Evolutionary conservation across 1,284 basidiomycete species (phyloP).

Genomic region (Sporisorium exsertum): DNA sequence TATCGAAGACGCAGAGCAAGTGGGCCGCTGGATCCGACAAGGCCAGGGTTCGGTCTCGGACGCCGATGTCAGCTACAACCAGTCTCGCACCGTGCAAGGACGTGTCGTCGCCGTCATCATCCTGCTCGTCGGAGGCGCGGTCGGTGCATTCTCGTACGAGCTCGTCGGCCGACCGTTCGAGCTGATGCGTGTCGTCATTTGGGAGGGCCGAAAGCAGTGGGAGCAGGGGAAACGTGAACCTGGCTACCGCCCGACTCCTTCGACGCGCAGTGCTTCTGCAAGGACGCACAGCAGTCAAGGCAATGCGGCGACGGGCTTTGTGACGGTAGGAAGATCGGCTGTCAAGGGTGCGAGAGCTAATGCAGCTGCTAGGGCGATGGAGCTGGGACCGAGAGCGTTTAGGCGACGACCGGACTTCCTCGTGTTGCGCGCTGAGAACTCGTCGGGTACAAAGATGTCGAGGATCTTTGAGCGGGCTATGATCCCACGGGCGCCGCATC

Average conservation of each 20-base stretch:
- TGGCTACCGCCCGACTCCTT: conserved; percentile 12
- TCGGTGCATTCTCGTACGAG: conserved; percentile 64
- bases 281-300: neutral
- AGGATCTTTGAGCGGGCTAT: conserved; percentile 29
- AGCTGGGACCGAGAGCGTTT: conserved; percentile 12
- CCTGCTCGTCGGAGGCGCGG: conserved; percentile 62
- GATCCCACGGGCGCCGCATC: conserved; percentile 35
- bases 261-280: conserved; percentile 5
- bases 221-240: conserved; percentile 54
- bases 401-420: conserved; percentile 23
- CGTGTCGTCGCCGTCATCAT: conserved; percentile 58
- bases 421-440: conserved; percentile 30
- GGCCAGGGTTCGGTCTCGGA: conserved; percentile 25
- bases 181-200: conserved; percentile 67
- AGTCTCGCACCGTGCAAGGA: conserved; percentile 58
- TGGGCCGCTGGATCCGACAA: conserved; percentile 34
- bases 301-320: conserved; percentile 15
- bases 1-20: conserved; percentile 25
- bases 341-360: conserved; percentile 31
- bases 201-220: conserved; percentile 65
- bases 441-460: conserved; percentile 17
- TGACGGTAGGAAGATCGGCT: conserved; percentile 17
- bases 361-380: conserved; percentile 13
- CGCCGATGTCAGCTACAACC: conserved; percentile 61
- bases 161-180: conserved; percentile 69